Conservation (phyloP, 1,139 yeast species). For the Debaryomycetaceae sp. region DNA sequence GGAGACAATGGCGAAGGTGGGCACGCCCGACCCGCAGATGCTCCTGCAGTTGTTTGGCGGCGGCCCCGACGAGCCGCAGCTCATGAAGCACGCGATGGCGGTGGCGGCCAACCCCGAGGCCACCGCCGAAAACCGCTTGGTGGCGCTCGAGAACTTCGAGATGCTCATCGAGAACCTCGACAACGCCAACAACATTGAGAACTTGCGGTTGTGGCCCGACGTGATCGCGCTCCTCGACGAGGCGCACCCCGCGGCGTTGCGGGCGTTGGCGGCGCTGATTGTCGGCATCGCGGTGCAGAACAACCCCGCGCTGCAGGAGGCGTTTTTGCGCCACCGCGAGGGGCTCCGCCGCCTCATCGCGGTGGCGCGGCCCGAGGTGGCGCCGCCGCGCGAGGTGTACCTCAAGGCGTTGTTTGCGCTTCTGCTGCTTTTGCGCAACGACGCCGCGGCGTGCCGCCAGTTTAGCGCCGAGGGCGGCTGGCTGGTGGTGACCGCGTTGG, state of each 20-base stretch:
- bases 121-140: slow-evolving; percentile 56
- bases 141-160: slow-evolving; percentile 88
- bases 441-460: slow-evolving; percentile 45
- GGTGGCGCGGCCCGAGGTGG: slow-evolving; percentile 24
- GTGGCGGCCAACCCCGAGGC: slow-evolving; percentile 64
- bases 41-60: slow-evolving; percentile 75
- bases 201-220: slow-evolving; percentile 75
- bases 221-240: slow-evolving; percentile 49
- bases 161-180: slow-evolving; percentile 92
- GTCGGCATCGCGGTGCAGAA: slow-evolving; percentile 93
- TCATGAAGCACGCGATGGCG: slow-evolving; percentile 71
- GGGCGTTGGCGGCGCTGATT: slow-evolving; percentile 63
- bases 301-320: slow-evolving; percentile 69
- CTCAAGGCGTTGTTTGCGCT: slow-evolving; percentile 75
- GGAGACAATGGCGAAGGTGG: slow-evolving; percentile 55
- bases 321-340: slow-evolving; percentile 47
- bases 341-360: slow-evolving; percentile 46
- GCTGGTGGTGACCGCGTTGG: slow-evolving; percentile 25
- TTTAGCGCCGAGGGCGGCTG: slow-evolving; percentile 68
- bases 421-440: slow-evolving; percentile 72
- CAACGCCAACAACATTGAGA: slow-evolving; percentile 89
- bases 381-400: slow-evolving; percentile 34
- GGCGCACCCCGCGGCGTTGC: slow-evolving; percentile 33
- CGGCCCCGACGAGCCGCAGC: slow-evolving; percentile 77
- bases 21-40: slow-evolving; percentile 72